Conservation (phyloP, 768 basidiomycete species). For the Collybia sordida region DNA sequence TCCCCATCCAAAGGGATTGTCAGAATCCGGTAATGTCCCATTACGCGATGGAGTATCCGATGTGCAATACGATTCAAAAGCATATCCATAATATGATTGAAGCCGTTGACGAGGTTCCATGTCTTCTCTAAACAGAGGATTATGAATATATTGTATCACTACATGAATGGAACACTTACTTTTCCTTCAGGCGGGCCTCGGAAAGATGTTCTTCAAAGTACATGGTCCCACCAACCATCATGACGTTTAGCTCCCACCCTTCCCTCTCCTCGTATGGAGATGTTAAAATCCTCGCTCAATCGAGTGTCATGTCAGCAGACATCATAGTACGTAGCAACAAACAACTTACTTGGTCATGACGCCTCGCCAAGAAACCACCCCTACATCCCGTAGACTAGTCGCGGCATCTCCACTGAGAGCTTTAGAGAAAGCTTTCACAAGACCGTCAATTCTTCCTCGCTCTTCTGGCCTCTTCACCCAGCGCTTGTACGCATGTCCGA, state of each 20-base stretch:
- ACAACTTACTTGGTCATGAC: constrained; percentile 74
- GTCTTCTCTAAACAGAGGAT: constrained; percentile 48
- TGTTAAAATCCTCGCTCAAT: constrained; percentile 68
- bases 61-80: constrained; percentile 90
- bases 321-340: not conserved
- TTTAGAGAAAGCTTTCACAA: constrained; percentile 58
- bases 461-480: constrained; percentile 71
- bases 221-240: constrained; percentile 67
- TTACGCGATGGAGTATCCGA: constrained; percentile 34
- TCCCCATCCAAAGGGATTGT: constrained; percentile 60
- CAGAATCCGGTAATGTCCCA: constrained; percentile 18
- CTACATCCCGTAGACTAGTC: constrained; percentile 40
- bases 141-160: not conserved
- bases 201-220: constrained; percentile 75
- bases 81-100: constrained; percentile 81
- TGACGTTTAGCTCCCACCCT: constrained; percentile 80
- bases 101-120: constrained; percentile 61
- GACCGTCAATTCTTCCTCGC: constrained; percentile 63
- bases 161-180: constrained; percentile 42
- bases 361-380: constrained; percentile 75
- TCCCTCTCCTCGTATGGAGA: constrained; percentile 84
- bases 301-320: constrained; percentile 15
- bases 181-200: constrained; percentile 58
- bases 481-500: constrained; percentile 69
- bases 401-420: constrained; percentile 32